Conservation (phyloP, 2,329 filamentous ascomycete genomes). For the Colletotrichum euphorbiae region DNA sequence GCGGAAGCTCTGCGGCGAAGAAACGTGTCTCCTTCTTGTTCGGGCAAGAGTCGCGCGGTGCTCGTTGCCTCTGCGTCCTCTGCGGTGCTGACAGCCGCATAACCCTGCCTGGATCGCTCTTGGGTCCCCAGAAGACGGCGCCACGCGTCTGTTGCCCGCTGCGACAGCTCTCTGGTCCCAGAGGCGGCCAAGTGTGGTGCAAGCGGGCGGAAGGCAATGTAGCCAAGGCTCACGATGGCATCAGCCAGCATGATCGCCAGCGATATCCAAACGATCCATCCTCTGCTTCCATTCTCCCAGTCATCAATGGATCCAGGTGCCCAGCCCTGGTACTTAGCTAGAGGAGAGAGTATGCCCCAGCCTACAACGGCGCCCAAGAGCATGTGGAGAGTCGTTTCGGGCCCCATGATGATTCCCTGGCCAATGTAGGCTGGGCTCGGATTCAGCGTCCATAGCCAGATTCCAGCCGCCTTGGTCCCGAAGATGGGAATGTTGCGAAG, state of each 20-base stretch:
- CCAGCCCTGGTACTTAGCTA: conserved; percentile 89
- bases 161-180: conserved; percentile 8
- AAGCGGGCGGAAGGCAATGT: conserved; percentile 76
- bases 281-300: conserved; percentile 94
- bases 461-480: conserved; percentile 76
- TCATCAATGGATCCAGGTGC: conserved; percentile 87
- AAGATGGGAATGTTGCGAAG: conserved; percentile 90
- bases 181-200: background rate
- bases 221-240: conserved; percentile 86
- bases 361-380: conserved; percentile 87
- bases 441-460: conserved; percentile 96
- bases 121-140: background rate
- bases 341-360: conserved; percentile 89
- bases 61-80: conserved; percentile 20
- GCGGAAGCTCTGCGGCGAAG: background rate
- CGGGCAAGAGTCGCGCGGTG: conserved; percentile 23
- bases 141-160: background rate
- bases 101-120: background rate
- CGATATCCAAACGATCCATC: conserved; percentile 98
- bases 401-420: conserved; percentile 98
- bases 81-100: conserved; percentile 25
- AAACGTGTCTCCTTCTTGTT: background rate
- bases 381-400: conserved; percentile 96
- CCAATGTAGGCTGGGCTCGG: conserved; percentile 97
- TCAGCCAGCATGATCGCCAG: conserved; percentile 97